Base-by-base conservation (phyloP, 768 basidiomycete genomes). In the Hericium erinaceus region DNA sequence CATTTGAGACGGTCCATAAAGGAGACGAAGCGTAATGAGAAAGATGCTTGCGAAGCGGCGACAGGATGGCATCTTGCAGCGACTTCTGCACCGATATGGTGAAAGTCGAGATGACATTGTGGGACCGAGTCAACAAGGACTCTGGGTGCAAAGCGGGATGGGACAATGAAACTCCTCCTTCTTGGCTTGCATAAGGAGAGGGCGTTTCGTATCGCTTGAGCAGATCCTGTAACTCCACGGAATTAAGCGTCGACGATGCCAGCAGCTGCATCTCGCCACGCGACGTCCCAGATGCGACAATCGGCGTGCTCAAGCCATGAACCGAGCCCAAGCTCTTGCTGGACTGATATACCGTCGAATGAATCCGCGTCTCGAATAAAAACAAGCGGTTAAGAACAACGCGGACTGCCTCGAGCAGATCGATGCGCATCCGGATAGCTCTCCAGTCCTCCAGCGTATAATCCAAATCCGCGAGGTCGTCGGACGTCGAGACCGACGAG, bases 401-500 rank as follows among this genome's bases (percentile, higher is more conserved):
- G 4, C 87, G 82, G 26, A 86, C 87, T 38, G 89, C 83, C n/a
- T 89, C 84, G 41, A 98, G 80, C 40, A 95, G 77, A 66, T 92
- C 91, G 13, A 98, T 71, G 2, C 83, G 84, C 11, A 82, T 71
- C 69, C 97, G 95, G 57, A 98, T 92, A 28, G 83, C 77, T 2
- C 83, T 79, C 92, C 93, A 97, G 69, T 98, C 95, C 57, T 92
- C 84, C 3, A 85, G 74, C 2, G 89, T 85, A 65, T 97, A 98
- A 71, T 98, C 71, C 59, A 91, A 71, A 65, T 87, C 87, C 0
- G 83, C 81, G 39, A 94, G 74, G 52, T 92, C 92, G 55, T 80
- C 80, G 3, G 68, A 68, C 12, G 66, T 54, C 1, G 80, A 72
- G 54, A 69, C 50, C 60, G 70, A 38, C 55, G 67, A 59, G 61